These are phyloP conservation scores for Avicennia marina DNA, from an alignment of 257 asterid genomes.

Conservation along the genomic window DNA sequence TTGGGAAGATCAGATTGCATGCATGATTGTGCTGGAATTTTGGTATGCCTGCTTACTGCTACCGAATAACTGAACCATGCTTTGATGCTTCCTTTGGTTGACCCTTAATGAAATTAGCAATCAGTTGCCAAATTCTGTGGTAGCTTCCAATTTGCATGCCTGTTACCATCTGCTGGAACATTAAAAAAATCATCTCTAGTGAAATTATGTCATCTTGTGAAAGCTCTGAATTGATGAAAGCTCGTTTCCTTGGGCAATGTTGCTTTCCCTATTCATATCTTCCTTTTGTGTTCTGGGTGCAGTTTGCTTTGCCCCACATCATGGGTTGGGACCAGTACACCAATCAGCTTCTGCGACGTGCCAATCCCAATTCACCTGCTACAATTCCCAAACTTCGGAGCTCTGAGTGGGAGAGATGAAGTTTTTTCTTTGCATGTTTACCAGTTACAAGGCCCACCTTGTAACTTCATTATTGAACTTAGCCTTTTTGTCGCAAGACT, in stretches of 20 bases:
- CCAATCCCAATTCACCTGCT: slow-evolving; percentile 26
- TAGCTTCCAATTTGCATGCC: background rate
- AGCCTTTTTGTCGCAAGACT: background rate
- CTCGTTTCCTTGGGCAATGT: background rate
- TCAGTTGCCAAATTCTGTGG: background rate
- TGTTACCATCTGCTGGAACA: background rate
- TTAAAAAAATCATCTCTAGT: too few species aligned
- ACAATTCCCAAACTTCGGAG: slow-evolving; percentile 35
- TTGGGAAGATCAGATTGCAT: background rate
- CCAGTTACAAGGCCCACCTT: too few species aligned
- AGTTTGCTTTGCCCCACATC: slow-evolving; percentile 95
- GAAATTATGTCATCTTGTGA: too few species aligned
- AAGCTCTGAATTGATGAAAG: background rate
- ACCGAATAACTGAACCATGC: too few species aligned
- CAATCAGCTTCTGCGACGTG: slow-evolving; percentile 26
- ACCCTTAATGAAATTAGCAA: background rate
- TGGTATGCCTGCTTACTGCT: background rate
- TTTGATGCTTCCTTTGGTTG: background rate
- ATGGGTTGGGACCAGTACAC: slow-evolving; percentile 79
- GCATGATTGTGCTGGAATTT: background rate
- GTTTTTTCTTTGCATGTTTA: background rate
- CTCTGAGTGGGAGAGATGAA: slow-evolving; percentile 79
- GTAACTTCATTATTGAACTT: too few species aligned
- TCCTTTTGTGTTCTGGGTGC: slow-evolving; percentile 21
- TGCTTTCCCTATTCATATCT: background rate